Percentiles rank a stretch among this genome's conserved stretches.
phyloP scores from a whole-genome alignment of 257 asterid genomes.

The Solanum dulcamara region DNA sequence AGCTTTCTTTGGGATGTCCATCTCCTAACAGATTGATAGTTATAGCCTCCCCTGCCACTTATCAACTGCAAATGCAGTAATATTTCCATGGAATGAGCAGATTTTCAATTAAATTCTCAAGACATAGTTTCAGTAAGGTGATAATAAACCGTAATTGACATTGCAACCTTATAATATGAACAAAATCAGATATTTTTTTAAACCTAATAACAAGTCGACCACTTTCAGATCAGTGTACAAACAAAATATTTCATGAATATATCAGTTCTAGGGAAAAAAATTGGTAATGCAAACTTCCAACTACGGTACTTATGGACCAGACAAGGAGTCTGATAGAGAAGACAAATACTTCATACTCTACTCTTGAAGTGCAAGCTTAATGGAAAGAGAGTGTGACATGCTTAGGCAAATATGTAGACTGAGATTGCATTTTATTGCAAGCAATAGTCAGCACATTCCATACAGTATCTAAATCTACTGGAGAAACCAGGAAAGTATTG shows the following conservation, averaged over 20 bases:
- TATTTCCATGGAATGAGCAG: not conserved
- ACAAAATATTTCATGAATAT: not conserved
- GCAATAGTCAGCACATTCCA: not conserved
- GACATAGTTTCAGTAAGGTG: not conserved
- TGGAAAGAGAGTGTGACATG: not conserved
- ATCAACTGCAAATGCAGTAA: slow-evolving; percentile 10
- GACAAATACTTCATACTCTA: not conserved
- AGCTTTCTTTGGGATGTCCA: slow-evolving; percentile 90
- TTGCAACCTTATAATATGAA: not conserved
- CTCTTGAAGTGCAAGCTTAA: not conserved
- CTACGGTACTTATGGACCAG: not conserved
- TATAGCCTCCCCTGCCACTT: slow-evolving; percentile 33
- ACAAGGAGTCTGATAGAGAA: not conserved
- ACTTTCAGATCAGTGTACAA: not conserved
- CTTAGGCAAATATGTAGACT: not conserved
- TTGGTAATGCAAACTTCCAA: not conserved
- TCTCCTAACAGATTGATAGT: slow-evolving; percentile 69
- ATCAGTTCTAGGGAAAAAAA: not conserved
- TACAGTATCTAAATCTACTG: not conserved
- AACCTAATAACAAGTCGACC: not conserved
- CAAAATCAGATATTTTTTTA: not conserved
- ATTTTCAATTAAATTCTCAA: not conserved
- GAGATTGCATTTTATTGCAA: not conserved
- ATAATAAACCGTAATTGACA: not conserved
- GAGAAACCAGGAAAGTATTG: not conserved